Conservation (phyloP, 306 rosid species). For the Lithocarpus polystachyus region DNA sequence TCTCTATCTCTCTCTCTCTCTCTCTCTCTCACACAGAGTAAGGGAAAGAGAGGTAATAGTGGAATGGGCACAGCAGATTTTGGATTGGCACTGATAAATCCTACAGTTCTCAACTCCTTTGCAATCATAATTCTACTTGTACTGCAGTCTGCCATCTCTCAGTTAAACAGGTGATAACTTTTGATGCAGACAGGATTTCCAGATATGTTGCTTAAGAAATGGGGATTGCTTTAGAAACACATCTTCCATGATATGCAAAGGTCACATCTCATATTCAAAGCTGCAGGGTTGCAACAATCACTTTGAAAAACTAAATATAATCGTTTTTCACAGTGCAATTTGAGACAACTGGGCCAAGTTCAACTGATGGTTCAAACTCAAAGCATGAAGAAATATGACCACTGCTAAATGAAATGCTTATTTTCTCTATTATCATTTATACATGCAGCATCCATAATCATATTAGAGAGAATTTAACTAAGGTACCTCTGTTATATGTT, state of each 20-base stretch:
- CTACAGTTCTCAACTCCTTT: neutral
- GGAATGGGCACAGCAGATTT: neutral
- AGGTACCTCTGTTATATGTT: slow-evolving; percentile 84
- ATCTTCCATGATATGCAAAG: neutral
- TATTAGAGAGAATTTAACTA: neutral
- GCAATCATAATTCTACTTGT: neutral
- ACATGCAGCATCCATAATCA: neutral
- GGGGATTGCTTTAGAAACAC: neutral
- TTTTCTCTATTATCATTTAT: slow-evolving; percentile 6
- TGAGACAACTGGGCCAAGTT: slow-evolving; percentile 4
- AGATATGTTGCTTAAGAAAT: neutral
- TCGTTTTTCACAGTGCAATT: neutral
- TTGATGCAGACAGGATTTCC: neutral
- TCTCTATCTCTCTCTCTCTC: no score
- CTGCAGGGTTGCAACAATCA: neutral
- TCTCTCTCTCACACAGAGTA: neutral
- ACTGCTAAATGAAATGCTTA: neutral
- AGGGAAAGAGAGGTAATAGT: neutral
- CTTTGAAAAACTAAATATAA: neutral
- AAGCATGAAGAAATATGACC: slow-evolving; percentile 6
- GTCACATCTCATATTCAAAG: neutral
- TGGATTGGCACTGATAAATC: no score
- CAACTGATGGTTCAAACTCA: slow-evolving; percentile 3
- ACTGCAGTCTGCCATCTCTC: neutral
- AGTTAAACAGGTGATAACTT: neutral